Evolutionary conservation across 208 protist species (phyloP).

Genomic region (Naegleria lovaniensis): DNA sequence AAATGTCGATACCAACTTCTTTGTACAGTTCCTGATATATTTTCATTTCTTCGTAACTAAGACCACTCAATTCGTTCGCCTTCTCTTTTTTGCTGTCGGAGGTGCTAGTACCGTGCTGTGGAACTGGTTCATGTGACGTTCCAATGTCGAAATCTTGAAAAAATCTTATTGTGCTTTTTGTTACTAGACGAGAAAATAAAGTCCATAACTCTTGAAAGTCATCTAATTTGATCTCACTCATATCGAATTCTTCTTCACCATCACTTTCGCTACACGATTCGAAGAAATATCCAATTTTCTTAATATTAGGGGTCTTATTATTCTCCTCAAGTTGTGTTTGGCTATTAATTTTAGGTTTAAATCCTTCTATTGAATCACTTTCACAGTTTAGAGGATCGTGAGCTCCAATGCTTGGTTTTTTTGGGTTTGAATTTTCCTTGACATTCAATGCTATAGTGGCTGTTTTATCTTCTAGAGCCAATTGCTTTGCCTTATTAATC

Average conservation of each 20-base stretch:
- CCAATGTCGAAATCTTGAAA: background rate
- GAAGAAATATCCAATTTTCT: background rate
- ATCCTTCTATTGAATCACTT: background rate
- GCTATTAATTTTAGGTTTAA: background rate
- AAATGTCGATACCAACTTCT: background rate
- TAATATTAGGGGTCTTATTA: background rate
- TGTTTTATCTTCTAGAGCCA: background rate
- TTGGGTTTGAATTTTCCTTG: background rate
- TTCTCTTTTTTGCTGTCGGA: background rate
- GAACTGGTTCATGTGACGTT: background rate
- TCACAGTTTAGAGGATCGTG: background rate
- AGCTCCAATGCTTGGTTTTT: background rate
- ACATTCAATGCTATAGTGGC: background rate
- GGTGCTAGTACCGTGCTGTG: too few relatives aligned
- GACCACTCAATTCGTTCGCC: background rate
- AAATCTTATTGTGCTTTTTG: background rate
- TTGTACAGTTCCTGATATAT: slow-evolving; percentile 2
- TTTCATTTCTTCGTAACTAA: background rate
- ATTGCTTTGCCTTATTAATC: background rate
- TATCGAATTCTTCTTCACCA: background rate
- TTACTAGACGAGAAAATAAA: background rate
- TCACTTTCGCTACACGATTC: background rate
- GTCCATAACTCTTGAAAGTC: background rate
- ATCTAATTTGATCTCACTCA: background rate
- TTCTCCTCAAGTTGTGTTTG: background rate